phyloP scores from a whole-genome alignment of 805 yeast genomes.

The Candida hispaniensis region DNA sequence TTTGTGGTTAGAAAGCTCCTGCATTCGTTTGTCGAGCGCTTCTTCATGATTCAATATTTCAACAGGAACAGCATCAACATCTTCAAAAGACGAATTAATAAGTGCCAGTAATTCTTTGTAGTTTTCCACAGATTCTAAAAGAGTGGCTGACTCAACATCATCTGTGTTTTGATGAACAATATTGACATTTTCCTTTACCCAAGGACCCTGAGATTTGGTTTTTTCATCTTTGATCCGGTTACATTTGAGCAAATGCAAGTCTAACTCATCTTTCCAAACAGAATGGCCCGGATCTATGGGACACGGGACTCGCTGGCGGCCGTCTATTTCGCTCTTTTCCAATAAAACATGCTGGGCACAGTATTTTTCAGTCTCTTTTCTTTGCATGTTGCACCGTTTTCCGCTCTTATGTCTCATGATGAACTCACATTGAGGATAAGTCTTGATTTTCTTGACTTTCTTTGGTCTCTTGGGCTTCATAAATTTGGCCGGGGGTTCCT shows the following conservation, averaged over 20 bases:
- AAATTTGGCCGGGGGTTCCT: no score
- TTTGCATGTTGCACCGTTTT: constrained; percentile 51
- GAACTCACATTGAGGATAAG: constrained; percentile 20
- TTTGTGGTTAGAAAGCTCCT: constrained; percentile 47
- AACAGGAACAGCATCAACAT: constrained; percentile 16
- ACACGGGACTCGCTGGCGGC: constrained; percentile 49
- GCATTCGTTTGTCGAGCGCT: constrained; percentile 37
- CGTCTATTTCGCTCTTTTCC: constrained; percentile 22
- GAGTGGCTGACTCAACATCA: no score
- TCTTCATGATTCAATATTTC: constrained; percentile 21
- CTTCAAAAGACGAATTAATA: constrained; percentile 16
- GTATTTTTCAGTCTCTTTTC: constrained; percentile 38
- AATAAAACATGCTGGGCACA: constrained; percentile 53
- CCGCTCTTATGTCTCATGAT: constrained; percentile 35
- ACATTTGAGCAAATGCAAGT: constrained; percentile 52
- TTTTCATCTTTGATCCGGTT: constrained; percentile 27
- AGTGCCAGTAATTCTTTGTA: constrained; percentile 28
- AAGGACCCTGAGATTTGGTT: constrained; percentile 32
- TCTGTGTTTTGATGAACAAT: constrained; percentile 18
- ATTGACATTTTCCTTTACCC: constrained; percentile 45
- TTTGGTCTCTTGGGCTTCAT: no score
- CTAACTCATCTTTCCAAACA: constrained; percentile 50
- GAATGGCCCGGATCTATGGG: constrained; percentile 69
- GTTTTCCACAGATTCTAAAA: constrained; percentile 18
- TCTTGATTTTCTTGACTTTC: constrained; percentile 10